Base-by-base conservation (phyloP, 768 basidiomycete species). In the Mycena haematopus region DNA sequence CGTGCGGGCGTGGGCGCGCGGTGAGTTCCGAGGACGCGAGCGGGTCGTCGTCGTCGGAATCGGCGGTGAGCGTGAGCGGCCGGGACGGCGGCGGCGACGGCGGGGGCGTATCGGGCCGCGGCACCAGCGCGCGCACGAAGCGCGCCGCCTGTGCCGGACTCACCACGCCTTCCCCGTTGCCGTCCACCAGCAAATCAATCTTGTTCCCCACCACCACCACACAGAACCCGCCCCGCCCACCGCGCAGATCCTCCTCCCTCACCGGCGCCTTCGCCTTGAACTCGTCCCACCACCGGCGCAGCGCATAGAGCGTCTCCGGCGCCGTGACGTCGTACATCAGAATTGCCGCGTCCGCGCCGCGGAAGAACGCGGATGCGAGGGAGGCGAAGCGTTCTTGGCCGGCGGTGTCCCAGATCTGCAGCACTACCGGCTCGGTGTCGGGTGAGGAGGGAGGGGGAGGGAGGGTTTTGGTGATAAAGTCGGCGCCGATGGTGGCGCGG, bases 351-450 rank as follows among this genome's bases (percentile, higher is more conserved):
- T 94, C 92, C 3, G 92, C 91, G 2, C 91, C 91, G 7, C 93
- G 85, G 68, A 93, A 95, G 76, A 95, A 95, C 0, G 93, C 92
- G 0, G 84, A 79, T 0, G 92, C 92, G 19, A 95, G 82, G 42
- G 84, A 88, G 1, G 92, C 92, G 77, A 95, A 95, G 6, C 93
- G 85, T 69, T 95, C 93, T 72, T 95, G 93, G 2, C 93, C 93
- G 1, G 92, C 91, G 0, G 91, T 93, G 70, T 94, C 92, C 62
- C 66, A 67, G 14, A 67, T 60, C 89, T 92, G 67, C 22, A 61
- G 59, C 36, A 33, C 22, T 2, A 94, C 81, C 1, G 78, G 74
- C 67, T 91, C 83, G 3, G 33, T 50, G 7, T 78, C 83, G 44
- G 81, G 78, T 17, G 79, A 8, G 15, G 22, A 29, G 22, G 52